Conservation (phyloP, 148 eudicot species). For the Dysphania ambrosioides region DNA sequence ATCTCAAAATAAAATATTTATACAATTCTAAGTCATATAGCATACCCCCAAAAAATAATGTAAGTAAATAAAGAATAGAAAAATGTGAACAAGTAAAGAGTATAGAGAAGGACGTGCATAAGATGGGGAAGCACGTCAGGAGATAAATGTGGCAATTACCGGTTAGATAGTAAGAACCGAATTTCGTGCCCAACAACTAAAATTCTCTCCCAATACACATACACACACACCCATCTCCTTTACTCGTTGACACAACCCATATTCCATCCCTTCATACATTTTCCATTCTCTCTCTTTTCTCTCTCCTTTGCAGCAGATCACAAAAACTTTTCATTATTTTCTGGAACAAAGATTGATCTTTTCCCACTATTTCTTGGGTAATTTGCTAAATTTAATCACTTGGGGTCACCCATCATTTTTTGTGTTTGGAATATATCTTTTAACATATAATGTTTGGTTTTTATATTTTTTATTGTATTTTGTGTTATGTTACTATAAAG, state of each 20-base stretch:
- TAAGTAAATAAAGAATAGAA: background rate
- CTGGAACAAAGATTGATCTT: background rate
- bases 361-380: slow-evolving; percentile 16
- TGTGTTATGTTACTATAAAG: too few relatives aligned
- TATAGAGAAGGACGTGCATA: slow-evolving; percentile 25
- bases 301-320: background rate
- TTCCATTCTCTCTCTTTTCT: background rate
- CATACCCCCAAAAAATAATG: background rate
- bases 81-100: background rate
- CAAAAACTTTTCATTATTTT: background rate
- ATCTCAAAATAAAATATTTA: too few relatives aligned
- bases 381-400: background rate
- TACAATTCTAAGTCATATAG: too few relatives aligned
- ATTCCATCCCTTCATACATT: too few relatives aligned
- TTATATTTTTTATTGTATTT: too few relatives aligned
- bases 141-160: background rate
- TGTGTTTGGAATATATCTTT: too few relatives aligned
- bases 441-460: too few relatives aligned
- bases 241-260: background rate
- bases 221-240: slow-evolving; percentile 7
- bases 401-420: background rate
- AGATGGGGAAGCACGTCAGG: slow-evolving; percentile 29
- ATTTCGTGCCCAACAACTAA: slow-evolving; percentile 36
- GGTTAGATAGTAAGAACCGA: slow-evolving; percentile 23
- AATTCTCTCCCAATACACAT: slow-evolving; percentile 10